Conservation (phyloP, 2,329 filamentous ascomycete species). For the Colletotrichum aenigma region DNA sequence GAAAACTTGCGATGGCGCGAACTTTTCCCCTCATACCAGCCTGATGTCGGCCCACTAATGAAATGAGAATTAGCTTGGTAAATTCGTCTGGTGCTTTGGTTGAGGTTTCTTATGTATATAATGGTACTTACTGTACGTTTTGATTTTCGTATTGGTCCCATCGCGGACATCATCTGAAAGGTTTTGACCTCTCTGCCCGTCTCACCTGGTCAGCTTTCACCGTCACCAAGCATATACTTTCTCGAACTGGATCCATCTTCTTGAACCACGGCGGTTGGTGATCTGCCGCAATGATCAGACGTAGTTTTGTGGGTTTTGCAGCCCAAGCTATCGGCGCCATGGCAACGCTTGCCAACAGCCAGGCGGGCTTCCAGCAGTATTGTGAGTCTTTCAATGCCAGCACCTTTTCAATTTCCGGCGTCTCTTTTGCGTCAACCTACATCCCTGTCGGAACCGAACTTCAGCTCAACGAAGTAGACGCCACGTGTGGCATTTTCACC, state of each 20-base stretch:
- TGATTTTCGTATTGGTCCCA: background rate
- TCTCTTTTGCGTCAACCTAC: conserved; percentile 14
- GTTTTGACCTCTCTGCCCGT: background rate
- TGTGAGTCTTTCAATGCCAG: conserved; percentile 29
- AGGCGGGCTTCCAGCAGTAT: background rate
- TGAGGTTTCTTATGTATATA: background rate
- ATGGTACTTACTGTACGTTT: background rate
- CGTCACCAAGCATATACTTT: background rate
- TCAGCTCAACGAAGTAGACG: conserved; percentile 37
- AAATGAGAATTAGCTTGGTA: background rate
- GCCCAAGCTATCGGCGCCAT: background rate
- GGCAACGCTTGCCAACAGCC: background rate
- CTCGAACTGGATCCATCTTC: accelerated
- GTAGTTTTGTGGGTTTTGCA: background rate
- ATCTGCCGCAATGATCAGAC: background rate
- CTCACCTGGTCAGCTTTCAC: background rate
- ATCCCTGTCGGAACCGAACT: conserved; percentile 32
- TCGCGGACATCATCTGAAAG: background rate
- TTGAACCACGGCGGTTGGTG: background rate
- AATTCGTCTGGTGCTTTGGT: background rate
- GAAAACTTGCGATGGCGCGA: background rate
- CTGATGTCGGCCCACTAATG: background rate
- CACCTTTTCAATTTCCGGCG: conserved; percentile 31
- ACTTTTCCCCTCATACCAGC: background rate
- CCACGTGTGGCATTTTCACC: conserved; percentile 34